Conservation (phyloP, 768 basidiomycete genomes). For the Lentinula sp. region DNA sequence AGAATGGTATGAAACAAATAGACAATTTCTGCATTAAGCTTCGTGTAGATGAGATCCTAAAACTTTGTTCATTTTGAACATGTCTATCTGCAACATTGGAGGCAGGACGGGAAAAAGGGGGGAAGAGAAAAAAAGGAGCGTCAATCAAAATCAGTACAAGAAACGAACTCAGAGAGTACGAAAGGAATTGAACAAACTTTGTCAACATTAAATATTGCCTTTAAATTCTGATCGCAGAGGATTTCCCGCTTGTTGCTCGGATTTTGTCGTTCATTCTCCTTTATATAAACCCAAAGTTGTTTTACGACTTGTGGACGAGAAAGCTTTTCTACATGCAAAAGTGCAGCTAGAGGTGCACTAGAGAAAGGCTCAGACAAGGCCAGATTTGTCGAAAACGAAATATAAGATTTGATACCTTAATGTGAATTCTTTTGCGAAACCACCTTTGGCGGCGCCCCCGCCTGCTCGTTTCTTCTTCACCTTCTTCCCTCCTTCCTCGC, state of each 20-base stretch:
- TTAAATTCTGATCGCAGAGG: constrained; percentile 68
- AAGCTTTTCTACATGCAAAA: constrained; percentile 61
- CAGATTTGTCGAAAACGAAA: constrained; percentile 5
- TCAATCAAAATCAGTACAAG: background rate
- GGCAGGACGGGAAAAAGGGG: background rate
- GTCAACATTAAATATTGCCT: constrained; percentile 72
- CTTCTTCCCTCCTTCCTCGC: constrained; percentile 31
- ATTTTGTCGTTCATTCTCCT: constrained; percentile 76
- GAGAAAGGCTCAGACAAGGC: constrained; percentile 3
- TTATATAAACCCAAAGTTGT: constrained; percentile 86
- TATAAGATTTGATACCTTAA: constrained; percentile 47
- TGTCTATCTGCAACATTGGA: constrained; percentile 44
- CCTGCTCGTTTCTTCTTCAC: constrained; percentile 37
- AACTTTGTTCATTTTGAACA: constrained; percentile 95
- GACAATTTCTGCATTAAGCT: background rate
- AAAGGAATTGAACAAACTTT: constrained; percentile 22
- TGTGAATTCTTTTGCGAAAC: constrained; percentile 71
- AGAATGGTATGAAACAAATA: background rate
- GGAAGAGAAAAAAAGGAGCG: background rate
- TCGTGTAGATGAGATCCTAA: constrained; percentile 34
- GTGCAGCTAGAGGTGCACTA: constrained; percentile 68
- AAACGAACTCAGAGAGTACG: background rate
- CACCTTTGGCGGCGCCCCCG: constrained; percentile 54
- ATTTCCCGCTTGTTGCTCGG: constrained; percentile 81
- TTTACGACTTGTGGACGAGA: constrained; percentile 91